These are phyloP conservation scores for Quercus lobata DNA, from an alignment of 331 rosid species.

Conservation along the genomic window DNA sequence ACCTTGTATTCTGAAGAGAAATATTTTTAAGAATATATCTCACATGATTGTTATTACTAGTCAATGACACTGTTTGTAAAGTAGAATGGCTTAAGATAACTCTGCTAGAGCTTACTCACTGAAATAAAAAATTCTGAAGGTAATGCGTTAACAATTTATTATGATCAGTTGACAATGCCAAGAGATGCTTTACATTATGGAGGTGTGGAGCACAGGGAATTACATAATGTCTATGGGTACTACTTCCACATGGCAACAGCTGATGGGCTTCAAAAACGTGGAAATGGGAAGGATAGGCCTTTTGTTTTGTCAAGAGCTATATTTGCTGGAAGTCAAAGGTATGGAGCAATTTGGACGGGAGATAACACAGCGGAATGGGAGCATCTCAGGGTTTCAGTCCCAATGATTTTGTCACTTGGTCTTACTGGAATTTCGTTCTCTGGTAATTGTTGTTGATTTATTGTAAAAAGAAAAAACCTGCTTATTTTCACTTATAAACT, in stretches of 20 bases:
- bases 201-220: constrained; percentile 78
- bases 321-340: constrained; percentile 90
- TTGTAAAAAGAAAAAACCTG: neutral
- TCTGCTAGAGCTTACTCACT: neutral
- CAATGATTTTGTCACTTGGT: constrained; percentile 91
- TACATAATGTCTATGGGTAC: constrained; percentile 91
- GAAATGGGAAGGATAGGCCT: constrained; percentile 84
- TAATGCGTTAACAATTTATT: constrained; percentile 3
- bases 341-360: constrained; percentile 95
- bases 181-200: constrained; percentile 81
- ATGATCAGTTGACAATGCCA: constrained; percentile 86
- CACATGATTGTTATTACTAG: neutral
- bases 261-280: constrained; percentile 80
- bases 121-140: neutral
- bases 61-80: neutral
- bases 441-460: constrained; percentile 40
- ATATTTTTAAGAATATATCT: neutral
- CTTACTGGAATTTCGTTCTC: constrained; percentile 77
- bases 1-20: neutral
- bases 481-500: neutral
- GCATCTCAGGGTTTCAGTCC: constrained; percentile 85
- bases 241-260: constrained; percentile 96
- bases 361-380: constrained; percentile 98
- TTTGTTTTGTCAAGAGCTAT: constrained; percentile 89
- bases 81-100: neutral